Evolutionary conservation across 306 rosid genomes (phyloP), one percentile per base, ranked within the genome.

Genomic region (Astragalus glycyphyllos): DNA sequence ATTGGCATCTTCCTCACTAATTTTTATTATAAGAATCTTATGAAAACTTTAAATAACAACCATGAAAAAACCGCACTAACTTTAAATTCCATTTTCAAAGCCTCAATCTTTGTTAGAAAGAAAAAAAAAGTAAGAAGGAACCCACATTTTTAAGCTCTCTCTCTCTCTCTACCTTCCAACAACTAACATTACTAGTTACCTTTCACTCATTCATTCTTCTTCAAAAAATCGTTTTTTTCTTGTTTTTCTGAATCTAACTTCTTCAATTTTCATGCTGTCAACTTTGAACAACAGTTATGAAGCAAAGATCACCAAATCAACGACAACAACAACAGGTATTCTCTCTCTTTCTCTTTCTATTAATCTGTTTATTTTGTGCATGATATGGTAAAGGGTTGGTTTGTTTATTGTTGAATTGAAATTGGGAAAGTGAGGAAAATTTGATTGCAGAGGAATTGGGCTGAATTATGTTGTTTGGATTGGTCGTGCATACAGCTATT

Each of bases 401-500:
- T 83, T 62, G 73, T 80, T 80, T 72, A 3, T 26, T 26, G 31
- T 26, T 26, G 31, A 26, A 26, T 26, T 26, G 31, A 26, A 26
- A 26, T 26, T 81, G 80, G 81, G 57, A 63, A 84, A 67, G 37
- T 79, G 86, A 84, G 88, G 75, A 5, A 81, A 76, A 76, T 26
- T 26, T 26, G 31, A 26, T 79, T 89, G 95, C 96, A 85, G 97
- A 87, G 87, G 16, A 59, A 74, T 68, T 86, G 87, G 87, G 92
- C 95, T 94, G 96, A 94, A 89, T 12, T 89, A 47, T 95, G 90
- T 86, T 95, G 96, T 91, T 94, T 89, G 70, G 96, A 69, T 87
- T 91, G 91, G 84, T 87, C 89, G 47, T 91, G 89, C 90, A 44
- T 87, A 75, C 97, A 95, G 99, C 86, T 86, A 37, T 89, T 95